Evolutionary conservation across 2,329 filamentous ascomycete species (phyloP), one percentile per base, ranked within the genome.

Genomic region (Aaosphaeria arxii): DNA sequence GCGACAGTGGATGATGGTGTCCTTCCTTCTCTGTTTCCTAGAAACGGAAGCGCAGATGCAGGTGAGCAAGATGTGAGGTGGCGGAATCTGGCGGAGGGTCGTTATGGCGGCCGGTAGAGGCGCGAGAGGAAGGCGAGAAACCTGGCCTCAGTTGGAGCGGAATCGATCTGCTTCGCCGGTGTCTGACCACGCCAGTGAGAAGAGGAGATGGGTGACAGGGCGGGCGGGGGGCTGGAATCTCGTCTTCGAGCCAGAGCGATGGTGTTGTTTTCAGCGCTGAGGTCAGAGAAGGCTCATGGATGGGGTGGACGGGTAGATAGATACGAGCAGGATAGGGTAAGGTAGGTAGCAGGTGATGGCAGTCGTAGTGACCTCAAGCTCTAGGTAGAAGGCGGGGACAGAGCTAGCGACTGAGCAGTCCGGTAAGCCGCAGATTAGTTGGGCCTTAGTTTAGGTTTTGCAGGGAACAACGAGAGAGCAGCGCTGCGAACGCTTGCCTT

Each of bases 61-160:
- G 11, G 24, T 4, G 11, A 7, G 24, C 9, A 28, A 40, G 39
- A 9, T 11, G 9, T 11, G 39, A 40, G 17, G 9, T 11, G 39
- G 39, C 11, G 17, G 39, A n/a, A 36, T 36, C 9, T 9, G 33
- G 9, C 9, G 9, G n/a, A 36, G 7, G 47, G 47, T 39, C 54
- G 57, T 73, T 75, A 76, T 53, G 74, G 74, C 42, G 74, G 74
- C 54, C 68, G 69, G 60, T 69, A 75, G 44, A 76, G 70, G 50
- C 71, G 67, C 43, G 71, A 69, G 47, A 76, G 69, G 57, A 74
- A 75, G 50, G 71, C 64, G 49, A 74, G 71, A 56, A 72, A 73
- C 58, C 67, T 65, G 55, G 70, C 70, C 61, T 76, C 67, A 63
- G 70, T 71, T 57, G 71, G 69, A 52, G 67, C 63, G 54, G 67